Percentiles rank a stretch among this genome's conserved stretches.
phyloP scores from a whole-genome alignment of 495 filamentous ascomycete species.

The Collariella sp. region DNA sequence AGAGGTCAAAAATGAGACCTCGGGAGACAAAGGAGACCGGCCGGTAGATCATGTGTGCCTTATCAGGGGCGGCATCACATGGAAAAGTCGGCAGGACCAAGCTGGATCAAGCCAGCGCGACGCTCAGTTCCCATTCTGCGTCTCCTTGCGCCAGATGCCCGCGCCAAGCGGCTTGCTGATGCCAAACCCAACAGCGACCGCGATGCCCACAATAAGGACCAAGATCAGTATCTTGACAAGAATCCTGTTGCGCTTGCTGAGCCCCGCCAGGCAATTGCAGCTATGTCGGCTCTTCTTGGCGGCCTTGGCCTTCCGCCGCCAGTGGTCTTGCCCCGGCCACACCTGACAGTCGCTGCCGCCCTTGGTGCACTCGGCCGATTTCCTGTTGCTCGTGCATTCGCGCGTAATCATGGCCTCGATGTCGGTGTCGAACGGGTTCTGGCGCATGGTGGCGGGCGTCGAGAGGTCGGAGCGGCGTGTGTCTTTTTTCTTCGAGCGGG shows the following conservation, averaged over 20 bases:
- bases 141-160: slow-evolving; percentile 35
- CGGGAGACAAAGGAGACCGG: neutral
- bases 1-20: too few relatives aligned
- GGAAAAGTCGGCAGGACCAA: neutral
- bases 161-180: slow-evolving; percentile 44
- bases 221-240: slow-evolving; percentile 36
- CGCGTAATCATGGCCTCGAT: slow-evolving; percentile 39
- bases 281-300: slow-evolving; percentile 37
- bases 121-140: slow-evolving; percentile 21
- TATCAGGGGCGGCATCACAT: neutral
- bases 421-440: slow-evolving; percentile 42
- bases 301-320: slow-evolving; percentile 40
- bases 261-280: slow-evolving; percentile 36
- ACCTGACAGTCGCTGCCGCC: slow-evolving; percentile 35
- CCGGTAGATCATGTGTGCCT: neutral
- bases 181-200: slow-evolving; percentile 40
- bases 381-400: slow-evolving; percentile 21
- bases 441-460: slow-evolving; percentile 29
- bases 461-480: slow-evolving; percentile 29
- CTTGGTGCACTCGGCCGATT: slow-evolving; percentile 25
- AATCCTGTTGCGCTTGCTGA: slow-evolving; percentile 42
- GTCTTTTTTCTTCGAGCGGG: slow-evolving; percentile 23
- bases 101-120: neutral
- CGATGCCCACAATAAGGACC: slow-evolving; percentile 38
- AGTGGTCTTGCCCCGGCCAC: slow-evolving; percentile 46